Evolutionary conservation across 495 filamentous ascomycete species (phyloP).

Genomic region (Umbilicaria muhlenbergii): DNA sequence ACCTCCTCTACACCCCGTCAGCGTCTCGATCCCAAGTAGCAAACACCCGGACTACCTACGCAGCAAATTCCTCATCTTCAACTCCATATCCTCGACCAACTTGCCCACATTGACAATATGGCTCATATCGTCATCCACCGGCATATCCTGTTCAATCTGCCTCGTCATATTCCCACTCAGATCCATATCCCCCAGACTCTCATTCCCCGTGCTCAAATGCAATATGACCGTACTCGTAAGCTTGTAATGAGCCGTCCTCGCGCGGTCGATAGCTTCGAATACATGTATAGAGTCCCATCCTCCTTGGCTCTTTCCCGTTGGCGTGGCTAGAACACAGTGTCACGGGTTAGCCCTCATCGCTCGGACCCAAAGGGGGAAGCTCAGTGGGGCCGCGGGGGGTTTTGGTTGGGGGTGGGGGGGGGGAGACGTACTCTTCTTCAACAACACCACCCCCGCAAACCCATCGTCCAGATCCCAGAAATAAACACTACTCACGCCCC

Average conservation of each 20-base stretch:
- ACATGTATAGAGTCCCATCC: constrained; percentile 99
- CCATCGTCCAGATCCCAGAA: constrained; percentile 98
- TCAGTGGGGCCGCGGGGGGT: too few species aligned
- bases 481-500: constrained; percentile 87
- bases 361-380: neutral
- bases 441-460: constrained; percentile 85
- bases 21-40: neutral
- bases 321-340: constrained; percentile 37
- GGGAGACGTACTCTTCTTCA: constrained; percentile 68
- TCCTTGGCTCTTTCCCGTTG: constrained; percentile 57
- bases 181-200: constrained; percentile 75
- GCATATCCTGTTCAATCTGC: constrained; percentile 81
- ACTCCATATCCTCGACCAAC: constrained; percentile 97
- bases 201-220: constrained; percentile 55
- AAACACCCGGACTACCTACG: constrained; percentile 29
- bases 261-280: constrained; percentile 86
- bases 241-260: constrained; percentile 87
- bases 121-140: constrained; percentile 76
- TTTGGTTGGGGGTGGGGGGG: too few species aligned
- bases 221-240: constrained; percentile 95
- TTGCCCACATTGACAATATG: constrained; percentile 92
- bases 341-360: too few species aligned
- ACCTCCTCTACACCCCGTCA: constrained; percentile 55
- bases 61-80: constrained; percentile 97
- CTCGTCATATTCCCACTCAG: constrained; percentile 95